These are phyloP conservation scores for Parasitella parasitica DNA, from an alignment of 371 early-diverging fungal species.

Conservation along the genomic window DNA sequence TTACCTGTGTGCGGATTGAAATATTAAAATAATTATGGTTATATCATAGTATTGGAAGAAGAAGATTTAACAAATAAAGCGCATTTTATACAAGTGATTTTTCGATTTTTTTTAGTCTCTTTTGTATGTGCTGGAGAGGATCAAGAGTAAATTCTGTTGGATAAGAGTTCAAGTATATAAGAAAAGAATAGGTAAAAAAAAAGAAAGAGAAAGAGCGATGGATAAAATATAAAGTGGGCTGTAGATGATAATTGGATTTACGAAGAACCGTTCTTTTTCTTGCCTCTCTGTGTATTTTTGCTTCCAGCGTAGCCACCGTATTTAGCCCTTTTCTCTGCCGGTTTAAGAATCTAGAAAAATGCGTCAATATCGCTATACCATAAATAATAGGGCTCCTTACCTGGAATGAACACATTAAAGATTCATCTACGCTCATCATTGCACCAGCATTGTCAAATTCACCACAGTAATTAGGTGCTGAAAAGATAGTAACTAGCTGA, in stretches of 20 bases:
- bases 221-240: background rate
- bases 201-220: background rate
- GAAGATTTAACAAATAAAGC: background rate
- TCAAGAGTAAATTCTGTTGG: background rate
- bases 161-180: background rate
- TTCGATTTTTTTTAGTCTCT: background rate
- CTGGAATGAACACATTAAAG: conserved; percentile 91
- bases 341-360: conserved; percentile 32
- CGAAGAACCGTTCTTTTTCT: conserved; percentile 18
- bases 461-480: conserved; percentile 99
- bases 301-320: conserved; percentile 14
- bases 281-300: conserved; percentile 15
- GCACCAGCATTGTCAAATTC: conserved; percentile 97
- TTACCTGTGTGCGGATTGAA: too few relatives aligned
- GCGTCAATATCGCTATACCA: too few relatives aligned
- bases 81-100: background rate
- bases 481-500: conserved; percentile 93
- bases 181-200: background rate
- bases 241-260: background rate
- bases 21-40: too few relatives aligned
- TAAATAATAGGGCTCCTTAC: too few relatives aligned
- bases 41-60: background rate
- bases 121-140: background rate
- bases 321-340: conserved; percentile 38
- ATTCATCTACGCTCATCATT: conserved; percentile 94